Percentiles rank a stretch among this genome's conserved stretches.
phyloP scores from a whole-genome alignment of 306 rosid genomes.

The Malus fusca region DNA sequence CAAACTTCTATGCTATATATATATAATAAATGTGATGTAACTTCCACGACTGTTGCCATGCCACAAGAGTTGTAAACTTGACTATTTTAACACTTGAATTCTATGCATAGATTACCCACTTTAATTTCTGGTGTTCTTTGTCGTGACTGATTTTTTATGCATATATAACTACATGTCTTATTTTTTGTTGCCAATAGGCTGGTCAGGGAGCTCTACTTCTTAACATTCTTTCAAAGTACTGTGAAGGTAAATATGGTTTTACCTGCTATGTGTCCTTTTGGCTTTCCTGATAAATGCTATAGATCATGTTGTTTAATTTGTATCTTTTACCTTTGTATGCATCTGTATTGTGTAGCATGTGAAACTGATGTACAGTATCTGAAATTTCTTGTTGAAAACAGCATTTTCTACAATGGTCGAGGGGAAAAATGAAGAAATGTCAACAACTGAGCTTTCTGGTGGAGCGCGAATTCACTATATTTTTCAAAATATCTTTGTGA shows the following conservation, averaged over 20 bases:
- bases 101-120: neutral
- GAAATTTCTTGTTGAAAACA: slow-evolving; percentile 29
- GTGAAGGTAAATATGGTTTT: slow-evolving; percentile 58
- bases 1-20: neutral
- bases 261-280: slow-evolving; percentile 9
- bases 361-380: slow-evolving; percentile 1
- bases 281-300: neutral
- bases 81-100: neutral
- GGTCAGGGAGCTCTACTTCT: slow-evolving; percentile 98
- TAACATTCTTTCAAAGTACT: slow-evolving; percentile 87
- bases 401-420: slow-evolving; percentile 95
- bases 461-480: slow-evolving; percentile 95
- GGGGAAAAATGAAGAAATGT: slow-evolving; percentile 97
- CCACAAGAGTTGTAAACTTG: neutral
- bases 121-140: neutral
- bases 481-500: slow-evolving; percentile 87
- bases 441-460: slow-evolving; percentile 85
- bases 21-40: neutral
- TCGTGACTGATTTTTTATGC: neutral
- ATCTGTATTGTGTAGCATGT: neutral
- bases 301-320: neutral
- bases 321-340: neutral
- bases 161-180: slow-evolving; percentile 6
- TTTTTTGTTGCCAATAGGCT: slow-evolving; percentile 45
- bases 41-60: neutral